These are phyloP conservation scores for Sugiyamaella japonica DNA, from an alignment of 1,139 yeast genomes.

Conservation along the genomic window DNA sequence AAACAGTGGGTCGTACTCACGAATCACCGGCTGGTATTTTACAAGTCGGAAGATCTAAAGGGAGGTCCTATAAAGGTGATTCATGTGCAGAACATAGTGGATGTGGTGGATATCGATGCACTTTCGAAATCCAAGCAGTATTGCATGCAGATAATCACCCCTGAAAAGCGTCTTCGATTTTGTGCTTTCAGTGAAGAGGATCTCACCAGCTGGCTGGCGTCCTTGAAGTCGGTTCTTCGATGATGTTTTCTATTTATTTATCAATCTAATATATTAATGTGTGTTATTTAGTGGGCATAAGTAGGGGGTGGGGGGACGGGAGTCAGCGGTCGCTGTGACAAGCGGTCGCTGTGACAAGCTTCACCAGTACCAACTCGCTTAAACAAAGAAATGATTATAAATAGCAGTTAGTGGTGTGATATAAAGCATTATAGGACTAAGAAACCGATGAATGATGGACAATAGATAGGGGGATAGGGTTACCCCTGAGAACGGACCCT, in stretches of 20 bases:
- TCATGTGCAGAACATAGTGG: constrained; percentile 46
- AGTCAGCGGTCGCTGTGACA: too few species aligned
- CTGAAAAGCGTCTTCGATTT: constrained; percentile 48
- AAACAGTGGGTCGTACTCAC: constrained; percentile 48
- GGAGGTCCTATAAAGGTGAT: constrained; percentile 40
- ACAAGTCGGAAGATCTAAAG: constrained; percentile 40
- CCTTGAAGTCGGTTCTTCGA: constrained; percentile 39
- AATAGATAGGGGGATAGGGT: background rate
- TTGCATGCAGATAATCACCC: constrained; percentile 53
- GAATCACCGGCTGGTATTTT: constrained; percentile 45
- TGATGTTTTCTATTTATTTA: background rate
- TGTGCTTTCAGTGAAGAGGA: constrained; percentile 51
- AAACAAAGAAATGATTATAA: too few species aligned
- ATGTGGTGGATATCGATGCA: constrained; percentile 56
- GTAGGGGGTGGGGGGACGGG: too few species aligned
- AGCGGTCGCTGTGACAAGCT: too few species aligned
- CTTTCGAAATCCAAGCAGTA: constrained; percentile 46
- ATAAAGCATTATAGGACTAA: too few species aligned
- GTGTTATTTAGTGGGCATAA: too few species aligned
- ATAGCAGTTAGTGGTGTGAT: background rate
- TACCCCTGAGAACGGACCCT: background rate
- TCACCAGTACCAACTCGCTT: too few species aligned
- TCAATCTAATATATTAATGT: background rate
- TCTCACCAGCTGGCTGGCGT: constrained; percentile 52
- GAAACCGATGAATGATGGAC: too few species aligned